phyloP scores from a whole-genome alignment of 768 basidiomycete genomes.

The Panellus pusillus region DNA sequence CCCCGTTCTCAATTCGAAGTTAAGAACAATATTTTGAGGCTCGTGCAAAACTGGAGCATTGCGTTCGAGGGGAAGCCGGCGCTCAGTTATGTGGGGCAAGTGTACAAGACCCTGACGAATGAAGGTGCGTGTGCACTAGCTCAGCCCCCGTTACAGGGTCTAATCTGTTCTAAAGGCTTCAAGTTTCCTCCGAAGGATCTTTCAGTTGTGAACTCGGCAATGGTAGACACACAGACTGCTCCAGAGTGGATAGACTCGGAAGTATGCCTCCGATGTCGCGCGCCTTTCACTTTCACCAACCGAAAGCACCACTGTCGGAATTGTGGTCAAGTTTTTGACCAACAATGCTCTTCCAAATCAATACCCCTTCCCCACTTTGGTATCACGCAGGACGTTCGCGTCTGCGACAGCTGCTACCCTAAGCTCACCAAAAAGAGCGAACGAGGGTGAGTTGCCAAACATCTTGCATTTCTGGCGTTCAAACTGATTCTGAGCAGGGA shows the following conservation, averaged over 20 bases:
- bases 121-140: constrained; percentile 57
- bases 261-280: constrained; percentile 89
- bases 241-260: constrained; percentile 99
- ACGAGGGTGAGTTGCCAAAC: constrained; percentile 42
- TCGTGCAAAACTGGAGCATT: constrained; percentile 92
- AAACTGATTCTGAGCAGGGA: constrained; percentile 27
- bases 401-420: constrained; percentile 87
- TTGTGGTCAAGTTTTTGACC: constrained; percentile 96
- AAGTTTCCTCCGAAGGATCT: constrained; percentile 82
- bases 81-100: constrained; percentile 74
- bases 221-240: constrained; percentile 89
- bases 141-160: neutral
- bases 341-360: constrained; percentile 83
- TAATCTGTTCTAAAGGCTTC: constrained; percentile 51
- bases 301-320: constrained; percentile 98
- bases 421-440: constrained; percentile 72
- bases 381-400: constrained; percentile 87
- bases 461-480: neutral
- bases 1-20: constrained; percentile 77
- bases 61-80: constrained; percentile 81
- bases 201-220: constrained; percentile 67
- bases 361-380: constrained; percentile 91
- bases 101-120: constrained; percentile 71
- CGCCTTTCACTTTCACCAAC: constrained; percentile 91
- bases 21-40: constrained; percentile 71